phyloP scores from a whole-genome alignment of 768 basidiomycete species.

The Gymnopilus dilepis region DNA sequence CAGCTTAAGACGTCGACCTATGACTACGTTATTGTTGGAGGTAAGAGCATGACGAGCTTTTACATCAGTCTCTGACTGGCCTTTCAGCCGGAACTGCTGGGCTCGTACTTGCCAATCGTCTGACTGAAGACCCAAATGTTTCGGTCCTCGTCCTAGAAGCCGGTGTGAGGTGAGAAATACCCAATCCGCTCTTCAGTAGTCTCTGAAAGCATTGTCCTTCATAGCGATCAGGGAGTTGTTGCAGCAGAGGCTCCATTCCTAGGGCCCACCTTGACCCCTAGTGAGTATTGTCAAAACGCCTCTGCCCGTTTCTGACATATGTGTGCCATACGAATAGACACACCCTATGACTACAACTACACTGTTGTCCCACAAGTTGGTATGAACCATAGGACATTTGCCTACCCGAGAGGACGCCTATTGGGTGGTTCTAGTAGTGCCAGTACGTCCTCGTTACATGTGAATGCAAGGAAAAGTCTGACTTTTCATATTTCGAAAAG shows the following conservation, averaged over 20 bases:
- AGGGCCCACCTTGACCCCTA: constrained; percentile 27
- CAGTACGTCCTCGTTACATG: constrained; percentile 3
- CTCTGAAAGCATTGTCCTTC: neutral
- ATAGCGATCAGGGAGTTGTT: constrained; percentile 27
- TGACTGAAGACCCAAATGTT: constrained; percentile 52
- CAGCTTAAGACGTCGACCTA: constrained; percentile 10
- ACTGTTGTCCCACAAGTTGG: constrained; percentile 35
- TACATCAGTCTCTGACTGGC: too few relatives aligned
- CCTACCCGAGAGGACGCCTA: constrained; percentile 9
- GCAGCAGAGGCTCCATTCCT: constrained; percentile 26
- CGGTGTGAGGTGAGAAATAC: constrained; percentile 49
- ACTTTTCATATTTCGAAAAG: constrained; percentile 15
- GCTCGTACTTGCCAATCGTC: constrained; percentile 57
- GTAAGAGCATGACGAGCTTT: neutral
- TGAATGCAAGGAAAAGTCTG: neutral
- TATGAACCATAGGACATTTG: constrained; percentile 31
- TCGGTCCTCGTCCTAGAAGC: constrained; percentile 58
- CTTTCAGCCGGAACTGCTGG: constrained; percentile 53
- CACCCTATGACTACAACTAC: constrained; percentile 39
- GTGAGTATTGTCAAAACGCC: constrained; percentile 16
- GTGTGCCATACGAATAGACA: too few relatives aligned
- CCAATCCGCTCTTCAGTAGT: neutral
- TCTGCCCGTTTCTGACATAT: too few relatives aligned
- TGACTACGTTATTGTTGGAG: constrained; percentile 21
- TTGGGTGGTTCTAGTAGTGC: constrained; percentile 12